Conservation (phyloP, 31 red algal species). For the Asparagopsis taxiformis region DNA sequence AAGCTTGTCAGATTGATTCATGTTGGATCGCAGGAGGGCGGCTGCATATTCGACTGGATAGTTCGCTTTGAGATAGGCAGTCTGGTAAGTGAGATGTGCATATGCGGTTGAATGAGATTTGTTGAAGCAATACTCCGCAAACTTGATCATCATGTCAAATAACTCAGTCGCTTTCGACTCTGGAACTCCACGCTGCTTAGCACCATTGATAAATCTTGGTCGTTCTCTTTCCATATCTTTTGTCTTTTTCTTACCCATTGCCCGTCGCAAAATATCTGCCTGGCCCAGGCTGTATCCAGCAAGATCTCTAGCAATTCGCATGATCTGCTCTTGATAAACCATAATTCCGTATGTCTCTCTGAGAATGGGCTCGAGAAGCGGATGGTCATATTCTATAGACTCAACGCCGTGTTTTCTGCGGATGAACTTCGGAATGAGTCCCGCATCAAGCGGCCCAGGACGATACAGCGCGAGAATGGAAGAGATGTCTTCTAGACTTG, state of each 20-base stretch:
- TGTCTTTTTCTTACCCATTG: slow-evolving; percentile 80
- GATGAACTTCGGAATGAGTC: slow-evolving; percentile 60
- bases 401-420: slow-evolving; percentile 53
- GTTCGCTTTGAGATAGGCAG: slow-evolving; percentile 76
- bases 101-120: slow-evolving; percentile 79
- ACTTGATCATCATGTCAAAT: slow-evolving; percentile 44
- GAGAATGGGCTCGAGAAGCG: slow-evolving; percentile 41
- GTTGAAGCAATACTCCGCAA: slow-evolving; percentile 88
- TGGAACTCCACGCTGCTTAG: not conserved
- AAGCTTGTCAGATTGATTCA: slow-evolving; percentile 74
- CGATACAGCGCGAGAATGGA: slow-evolving; percentile 70
- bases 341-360: slow-evolving; percentile 64
- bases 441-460: slow-evolving; percentile 74
- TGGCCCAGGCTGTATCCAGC: slow-evolving; percentile 61
- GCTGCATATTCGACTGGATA: slow-evolving; percentile 77
- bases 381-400: slow-evolving; percentile 35
- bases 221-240: slow-evolving; percentile 49
- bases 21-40: slow-evolving; percentile 73
- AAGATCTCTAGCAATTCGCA: slow-evolving; percentile 45
- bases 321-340: slow-evolving; percentile 85
- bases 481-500: slow-evolving; percentile 59
- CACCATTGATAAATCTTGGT: slow-evolving; percentile 27
- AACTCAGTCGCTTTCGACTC: not conserved
- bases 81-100: slow-evolving; percentile 60
- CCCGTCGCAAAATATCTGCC: slow-evolving; percentile 67